Evolutionary conservation across 495 filamentous ascomycete species (phyloP), one percentile per base, ranked within the genome.

Genomic region (Staphylotrichum tortipilum): DNA sequence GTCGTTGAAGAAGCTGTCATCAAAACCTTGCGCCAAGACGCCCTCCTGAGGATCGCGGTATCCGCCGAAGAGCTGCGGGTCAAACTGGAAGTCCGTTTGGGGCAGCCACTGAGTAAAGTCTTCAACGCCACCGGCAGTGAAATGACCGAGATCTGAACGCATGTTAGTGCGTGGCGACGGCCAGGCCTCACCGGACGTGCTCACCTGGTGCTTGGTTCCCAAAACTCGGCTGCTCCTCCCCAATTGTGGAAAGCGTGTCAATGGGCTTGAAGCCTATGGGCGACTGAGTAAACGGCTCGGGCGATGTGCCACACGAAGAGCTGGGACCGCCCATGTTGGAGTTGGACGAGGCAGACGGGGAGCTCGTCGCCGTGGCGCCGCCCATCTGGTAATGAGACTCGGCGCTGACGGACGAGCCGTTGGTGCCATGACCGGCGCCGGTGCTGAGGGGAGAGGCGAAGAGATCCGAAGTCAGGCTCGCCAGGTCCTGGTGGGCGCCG

Each of bases 21-120:
- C 60, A 18, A 63, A 42, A 2, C 57, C 60, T 12, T 48, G 52
- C 14, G 40, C 51, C 29, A 85, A 64, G 26, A 83, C 71, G 46
- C 81, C 85, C 49, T 88, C 86, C 56, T 95, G 87, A 6, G 86
- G 83, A 58, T 99, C 94, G 33, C 92, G 82, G 68, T 95, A 97
- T 55, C 91, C 89, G 44, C 85, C 85, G 65, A 97, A 99, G 2
- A 97, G 76, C 28, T 88, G 78, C 1, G 92, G 92, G 54, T 97
- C 88, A 56, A 97, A 96, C 55, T 88, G 81, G 44, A 88, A 88
- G 35, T 84, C 81, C 61, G 89, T 92, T 63, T 95, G 86, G 9
- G 86, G 80, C 50, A 95, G 64, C 79, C 84, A 90, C 17, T 47
- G 34, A 57, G 89, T 86, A 41, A 95, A 71, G 53, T 73, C 70